Percentiles rank a stretch among this genome's conserved stretches.
Evolutionary conservation across 2,329 filamentous ascomycete species (phyloP).

Genomic region (Scedosporium aurantiacum): DNA sequence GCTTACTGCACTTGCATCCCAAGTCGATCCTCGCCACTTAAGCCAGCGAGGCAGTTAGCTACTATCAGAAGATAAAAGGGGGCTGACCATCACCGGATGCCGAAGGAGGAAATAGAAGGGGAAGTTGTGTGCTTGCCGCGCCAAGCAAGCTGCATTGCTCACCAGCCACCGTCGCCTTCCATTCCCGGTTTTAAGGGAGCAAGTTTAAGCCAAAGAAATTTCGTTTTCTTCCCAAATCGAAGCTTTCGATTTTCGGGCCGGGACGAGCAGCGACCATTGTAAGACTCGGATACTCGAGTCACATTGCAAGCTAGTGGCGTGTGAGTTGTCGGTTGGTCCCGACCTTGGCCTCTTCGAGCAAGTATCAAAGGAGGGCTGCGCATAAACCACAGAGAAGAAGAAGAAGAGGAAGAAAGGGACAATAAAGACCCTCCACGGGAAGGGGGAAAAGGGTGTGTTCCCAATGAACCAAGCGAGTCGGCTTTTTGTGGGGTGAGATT

Average conservation of each 20-base stretch:
- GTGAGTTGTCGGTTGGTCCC: background rate
- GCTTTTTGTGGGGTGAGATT: too few relatives aligned
- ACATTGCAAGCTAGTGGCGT: background rate
- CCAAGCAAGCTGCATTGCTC: background rate
- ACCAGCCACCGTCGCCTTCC: background rate
- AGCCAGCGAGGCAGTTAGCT: too few relatives aligned
- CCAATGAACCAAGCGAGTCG: too few relatives aligned
- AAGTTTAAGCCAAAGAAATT: background rate
- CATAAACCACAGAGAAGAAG: too few relatives aligned
- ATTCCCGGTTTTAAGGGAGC: background rate
- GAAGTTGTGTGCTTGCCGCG: background rate
- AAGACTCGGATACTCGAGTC: background rate
- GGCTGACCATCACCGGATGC: too few relatives aligned
- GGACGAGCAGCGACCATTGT: background rate
- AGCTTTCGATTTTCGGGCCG: background rate
- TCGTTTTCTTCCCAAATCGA: background rate
- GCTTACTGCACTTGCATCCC: too few relatives aligned
- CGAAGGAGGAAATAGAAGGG: too few relatives aligned
- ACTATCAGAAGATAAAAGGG: too few relatives aligned
- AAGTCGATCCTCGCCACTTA: too few relatives aligned
- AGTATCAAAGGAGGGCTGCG: background rate
- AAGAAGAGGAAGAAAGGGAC: too few relatives aligned
- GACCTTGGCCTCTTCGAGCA: background rate
- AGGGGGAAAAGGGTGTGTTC: too few relatives aligned
- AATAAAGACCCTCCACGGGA: too few relatives aligned